These are phyloP conservation scores for Acrasis kona DNA, from an alignment of 78 protist genomes.

Conservation along the genomic window DNA sequence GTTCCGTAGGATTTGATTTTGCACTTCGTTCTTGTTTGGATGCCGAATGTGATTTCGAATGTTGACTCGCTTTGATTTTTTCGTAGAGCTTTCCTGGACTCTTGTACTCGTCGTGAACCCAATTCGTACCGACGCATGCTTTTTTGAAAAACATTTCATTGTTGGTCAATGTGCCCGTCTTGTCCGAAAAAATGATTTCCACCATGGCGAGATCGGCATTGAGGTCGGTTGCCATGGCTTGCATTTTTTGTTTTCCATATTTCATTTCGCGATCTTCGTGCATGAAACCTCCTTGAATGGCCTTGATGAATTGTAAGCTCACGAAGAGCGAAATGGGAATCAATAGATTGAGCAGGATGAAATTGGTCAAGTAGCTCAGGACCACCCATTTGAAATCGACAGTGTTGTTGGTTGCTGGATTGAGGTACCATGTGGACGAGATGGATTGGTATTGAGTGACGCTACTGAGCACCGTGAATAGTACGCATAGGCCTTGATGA, in stretches of 20 bases:
- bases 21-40: no score
- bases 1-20: no score
- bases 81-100: neutral
- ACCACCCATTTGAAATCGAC: neutral
- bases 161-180: slow-evolving; percentile 46
- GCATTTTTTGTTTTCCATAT: slow-evolving; percentile 29
- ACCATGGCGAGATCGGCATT: slow-evolving; percentile 80
- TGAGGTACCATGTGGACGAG: neutral
- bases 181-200: slow-evolving; percentile 68
- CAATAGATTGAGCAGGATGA: slow-evolving; percentile 10
- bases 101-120: neutral
- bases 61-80: no score
- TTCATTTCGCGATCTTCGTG: slow-evolving; percentile 26
- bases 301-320: slow-evolving; percentile 23
- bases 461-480: neutral
- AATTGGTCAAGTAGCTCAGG: slow-evolving; percentile 5
- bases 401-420: neutral
- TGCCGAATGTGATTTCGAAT: no score
- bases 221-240: slow-evolving; percentile 15
- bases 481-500: neutral
- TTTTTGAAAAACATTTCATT: slow-evolving; percentile 27
- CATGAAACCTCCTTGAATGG: slow-evolving; percentile 40
- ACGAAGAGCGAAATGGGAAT: slow-evolving; percentile 52
- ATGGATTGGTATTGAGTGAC: neutral
- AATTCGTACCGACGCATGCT: neutral